Evolutionary conservation across 2,329 filamentous ascomycete species (phyloP), one percentile per base, ranked within the genome.

Genomic region (Fusarium chuoi): DNA sequence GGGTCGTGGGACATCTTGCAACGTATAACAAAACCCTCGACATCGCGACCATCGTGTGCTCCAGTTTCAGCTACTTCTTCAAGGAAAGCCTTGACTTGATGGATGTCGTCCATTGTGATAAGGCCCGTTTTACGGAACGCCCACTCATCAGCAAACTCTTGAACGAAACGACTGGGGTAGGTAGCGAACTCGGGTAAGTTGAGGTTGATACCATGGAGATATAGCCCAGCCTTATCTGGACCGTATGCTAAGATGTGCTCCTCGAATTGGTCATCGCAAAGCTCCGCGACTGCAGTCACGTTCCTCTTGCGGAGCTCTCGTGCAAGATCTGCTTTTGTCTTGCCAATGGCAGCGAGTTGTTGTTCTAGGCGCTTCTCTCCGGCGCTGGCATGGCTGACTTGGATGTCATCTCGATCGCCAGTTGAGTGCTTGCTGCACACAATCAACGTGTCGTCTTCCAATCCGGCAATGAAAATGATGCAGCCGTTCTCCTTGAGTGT

Each of bases 371-470:
- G 96, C 66, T 84, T 84, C 85, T 98, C 95, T 51, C 96, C 96
- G 7, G 91, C 94, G 66, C 89, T 87, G 7, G 96, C 94, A 85
- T 99, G 96, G 83, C 94, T 98, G 65, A 93, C 75, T 36, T 91
- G 88, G 10, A 86, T 84, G 79, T 97, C 94, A 28, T 83, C 83
- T n/a, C 96, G 89, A 30, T 90, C 86, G 12, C 96, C 96, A 0
- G 95, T 98, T 1, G 96, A 98, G 82, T 99, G 96, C 81, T 99
- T 99, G 87, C 96, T 98, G 89, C 96, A 98, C n/a, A 99, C 95
- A 13, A 99, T 86, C 15, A 99, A 86, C 4, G 94, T 94, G 41
- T 90, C 95, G 78, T 98, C 95, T 78, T 97, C 94, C 28, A 99
- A 87, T 20, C 95, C 96, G 22, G 95, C 92, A 49, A 99, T 91